Conservation (phyloP, 768 basidiomycete species). For the Tricholoma terreum region DNA sequence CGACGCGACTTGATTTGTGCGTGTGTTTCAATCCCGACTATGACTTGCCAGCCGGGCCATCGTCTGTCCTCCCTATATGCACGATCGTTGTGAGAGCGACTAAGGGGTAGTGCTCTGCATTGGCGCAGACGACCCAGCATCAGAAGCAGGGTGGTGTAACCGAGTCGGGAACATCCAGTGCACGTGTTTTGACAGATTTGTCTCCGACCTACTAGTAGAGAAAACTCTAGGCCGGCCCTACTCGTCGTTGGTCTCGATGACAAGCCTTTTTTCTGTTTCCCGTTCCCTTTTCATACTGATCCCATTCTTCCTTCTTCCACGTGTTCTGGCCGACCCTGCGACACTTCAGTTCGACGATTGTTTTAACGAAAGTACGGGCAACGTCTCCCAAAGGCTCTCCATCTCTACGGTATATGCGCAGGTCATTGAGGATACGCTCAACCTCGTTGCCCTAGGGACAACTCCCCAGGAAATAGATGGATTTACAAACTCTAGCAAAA, state of each 20-base stretch:
- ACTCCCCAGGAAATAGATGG: conserved; percentile 60
- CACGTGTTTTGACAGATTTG: conserved; percentile 8
- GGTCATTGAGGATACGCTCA: conserved; percentile 53
- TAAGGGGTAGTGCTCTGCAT: conserved; percentile 15
- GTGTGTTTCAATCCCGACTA: conserved; percentile 95
- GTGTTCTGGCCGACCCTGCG: conserved; percentile 52
- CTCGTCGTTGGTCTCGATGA: conserved; percentile 26
- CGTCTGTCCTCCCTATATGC: conserved; percentile 37
- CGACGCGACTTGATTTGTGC: conserved; percentile 84
- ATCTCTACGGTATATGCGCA: conserved; percentile 74
- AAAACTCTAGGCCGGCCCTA: conserved; percentile 1
- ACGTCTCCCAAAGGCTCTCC: conserved; percentile 54
- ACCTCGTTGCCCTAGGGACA: conserved; percentile 69
- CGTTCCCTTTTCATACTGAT: conserved; percentile 17
- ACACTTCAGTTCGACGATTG: conserved; percentile 67
- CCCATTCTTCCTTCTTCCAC: conserved; percentile 22
- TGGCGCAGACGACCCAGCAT: conserved; percentile 20
- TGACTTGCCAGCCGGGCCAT: conserved; percentile 87
- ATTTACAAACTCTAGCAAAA: conserved; percentile 54
- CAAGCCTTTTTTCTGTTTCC: conserved; percentile 14
- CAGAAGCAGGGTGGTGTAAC: conserved; percentile 7
- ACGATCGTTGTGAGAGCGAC: conserved; percentile 32
- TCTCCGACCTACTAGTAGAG: neutral
- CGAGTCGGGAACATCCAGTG: conserved; percentile 5
- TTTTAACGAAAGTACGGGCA: conserved; percentile 44